These are phyloP conservation scores for Orbilia javanica DNA, from an alignment of 2,329 filamentous ascomycete species.

Conservation along the genomic window DNA sequence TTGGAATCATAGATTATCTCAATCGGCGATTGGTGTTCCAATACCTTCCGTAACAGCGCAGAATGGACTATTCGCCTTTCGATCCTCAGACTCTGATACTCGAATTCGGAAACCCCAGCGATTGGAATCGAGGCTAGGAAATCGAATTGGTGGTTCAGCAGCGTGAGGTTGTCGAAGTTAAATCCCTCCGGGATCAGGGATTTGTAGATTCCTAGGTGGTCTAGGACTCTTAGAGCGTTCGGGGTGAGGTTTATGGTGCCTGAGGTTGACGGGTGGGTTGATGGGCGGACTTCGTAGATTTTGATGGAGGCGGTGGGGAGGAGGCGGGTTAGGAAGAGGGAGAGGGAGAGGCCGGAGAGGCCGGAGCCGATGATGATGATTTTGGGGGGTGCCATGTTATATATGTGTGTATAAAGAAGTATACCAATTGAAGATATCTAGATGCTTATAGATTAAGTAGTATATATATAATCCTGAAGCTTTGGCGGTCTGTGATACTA, in stretches of 20 bases:
- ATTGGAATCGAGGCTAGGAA: conserved; percentile 68
- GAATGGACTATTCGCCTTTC: conserved; percentile 62
- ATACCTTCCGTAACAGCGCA: conserved; percentile 59
- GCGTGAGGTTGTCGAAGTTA: conserved; percentile 70
- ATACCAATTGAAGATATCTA: too few relatives aligned
- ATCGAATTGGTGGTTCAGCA: conserved; percentile 64
- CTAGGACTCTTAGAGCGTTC: conserved; percentile 67
- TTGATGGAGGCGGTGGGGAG: conserved; percentile 65
- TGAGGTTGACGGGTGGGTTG: conserved; percentile 66
- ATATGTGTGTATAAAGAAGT: not conserved
- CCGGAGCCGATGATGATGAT: conserved; percentile 44
- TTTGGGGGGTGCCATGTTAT: conserved; percentile 9
- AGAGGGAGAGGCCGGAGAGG: conserved; percentile 48
- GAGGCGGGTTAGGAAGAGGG: conserved; percentile 68
- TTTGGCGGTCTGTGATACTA: too few relatives aligned
- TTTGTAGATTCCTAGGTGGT: conserved; percentile 65
- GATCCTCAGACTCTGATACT: conserved; percentile 66
- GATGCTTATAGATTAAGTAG: too few relatives aligned
- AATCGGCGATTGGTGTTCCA: conserved; percentile 36
- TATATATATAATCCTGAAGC: not conserved
- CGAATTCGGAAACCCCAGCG: conserved; percentile 68
- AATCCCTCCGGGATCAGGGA: conserved; percentile 67
- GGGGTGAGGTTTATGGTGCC: conserved; percentile 69
- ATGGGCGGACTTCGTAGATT: conserved; percentile 68
- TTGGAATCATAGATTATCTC: conserved; percentile 60